phyloP scores from a whole-genome alignment of 352 stramenopile genomes.

The Phytophthora hibernalis region DNA sequence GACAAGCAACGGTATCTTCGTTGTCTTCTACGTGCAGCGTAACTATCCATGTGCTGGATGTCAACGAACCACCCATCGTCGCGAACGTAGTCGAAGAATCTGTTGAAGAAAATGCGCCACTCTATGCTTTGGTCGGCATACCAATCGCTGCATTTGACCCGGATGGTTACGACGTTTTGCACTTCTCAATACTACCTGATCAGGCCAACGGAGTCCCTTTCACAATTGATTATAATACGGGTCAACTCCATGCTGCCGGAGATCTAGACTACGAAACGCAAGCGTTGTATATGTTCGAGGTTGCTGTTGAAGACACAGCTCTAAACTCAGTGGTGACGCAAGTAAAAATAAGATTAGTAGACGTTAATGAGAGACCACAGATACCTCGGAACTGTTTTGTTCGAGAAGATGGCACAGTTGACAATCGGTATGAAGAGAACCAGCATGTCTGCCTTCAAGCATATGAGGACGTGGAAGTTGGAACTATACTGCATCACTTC shows the following conservation, averaged over 20 bases:
- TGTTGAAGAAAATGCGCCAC: slow-evolving; percentile 46
- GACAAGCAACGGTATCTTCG: slow-evolving; percentile 39
- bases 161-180: slow-evolving; percentile 23
- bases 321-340: slow-evolving; percentile 16
- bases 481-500: slow-evolving; percentile 36
- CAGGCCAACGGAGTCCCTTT: slow-evolving; percentile 38
- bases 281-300: slow-evolving; percentile 34
- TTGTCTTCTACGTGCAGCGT: slow-evolving; percentile 47
- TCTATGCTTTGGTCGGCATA: slow-evolving; percentile 19
- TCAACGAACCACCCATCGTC: slow-evolving; percentile 60
- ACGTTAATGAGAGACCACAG: slow-evolving; percentile 55
- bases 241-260: slow-evolving; percentile 40
- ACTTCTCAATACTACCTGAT: slow-evolving; percentile 5
- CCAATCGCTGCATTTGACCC: slow-evolving; percentile 29
- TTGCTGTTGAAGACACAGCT: slow-evolving; percentile 22
- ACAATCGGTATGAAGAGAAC: slow-evolving; percentile 53
- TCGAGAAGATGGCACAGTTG: slow-evolving; percentile 32
- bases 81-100: slow-evolving; percentile 24
- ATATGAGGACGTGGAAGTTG: slow-evolving; percentile 39
- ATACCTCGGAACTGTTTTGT: slow-evolving; percentile 64
- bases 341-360: slow-evolving; percentile 43
- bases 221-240: slow-evolving; percentile 39
- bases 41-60: slow-evolving; percentile 44
- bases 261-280: slow-evolving; percentile 45
- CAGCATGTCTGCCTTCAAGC: slow-evolving; percentile 55